A percentile compares a stretch with the other conserved stretches of the same genome.
These are phyloP conservation scores for Melaleuca alternifolia DNA, from an alignment of 345 rosid genomes.

Conservation along the genomic window DNA sequence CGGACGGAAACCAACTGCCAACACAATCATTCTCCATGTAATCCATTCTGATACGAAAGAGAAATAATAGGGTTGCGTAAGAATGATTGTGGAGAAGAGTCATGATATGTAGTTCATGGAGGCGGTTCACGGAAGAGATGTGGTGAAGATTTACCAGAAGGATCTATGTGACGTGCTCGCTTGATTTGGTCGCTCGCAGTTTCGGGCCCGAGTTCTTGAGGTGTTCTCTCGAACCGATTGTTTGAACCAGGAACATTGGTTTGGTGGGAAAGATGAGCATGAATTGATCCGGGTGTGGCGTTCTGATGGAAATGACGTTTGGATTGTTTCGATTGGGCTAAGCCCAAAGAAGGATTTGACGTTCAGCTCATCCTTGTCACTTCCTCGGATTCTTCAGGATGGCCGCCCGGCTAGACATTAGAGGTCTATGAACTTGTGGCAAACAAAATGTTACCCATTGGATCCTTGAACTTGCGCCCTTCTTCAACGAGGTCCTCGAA, in stretches of 20 bases:
- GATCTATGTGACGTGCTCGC: not conserved
- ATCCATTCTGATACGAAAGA: not conserved
- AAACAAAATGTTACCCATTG: not conserved
- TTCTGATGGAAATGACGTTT: not conserved
- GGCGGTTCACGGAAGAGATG: not conserved
- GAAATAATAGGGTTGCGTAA: not conserved
- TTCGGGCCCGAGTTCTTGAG: accelerated
- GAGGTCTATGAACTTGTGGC: not conserved
- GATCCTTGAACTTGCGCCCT: not conserved
- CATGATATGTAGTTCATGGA: not conserved
- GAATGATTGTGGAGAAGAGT: too few species aligned
- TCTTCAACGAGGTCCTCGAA: not conserved
- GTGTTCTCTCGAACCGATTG: not conserved
- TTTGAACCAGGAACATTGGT: not conserved
- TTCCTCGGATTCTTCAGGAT: not conserved
- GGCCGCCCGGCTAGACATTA: not conserved
- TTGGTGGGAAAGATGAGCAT: not conserved
- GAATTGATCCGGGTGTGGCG: not conserved
- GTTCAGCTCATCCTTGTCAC: not conserved
- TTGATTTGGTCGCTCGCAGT: not conserved
- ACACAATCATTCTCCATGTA: not conserved
- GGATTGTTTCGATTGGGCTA: not conserved
- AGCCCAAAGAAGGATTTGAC: not conserved
- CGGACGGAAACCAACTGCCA: not conserved
- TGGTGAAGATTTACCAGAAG: not conserved